Conservation (phyloP, 2,329 filamentous ascomycete genomes). For the Colletotrichum sp. region DNA sequence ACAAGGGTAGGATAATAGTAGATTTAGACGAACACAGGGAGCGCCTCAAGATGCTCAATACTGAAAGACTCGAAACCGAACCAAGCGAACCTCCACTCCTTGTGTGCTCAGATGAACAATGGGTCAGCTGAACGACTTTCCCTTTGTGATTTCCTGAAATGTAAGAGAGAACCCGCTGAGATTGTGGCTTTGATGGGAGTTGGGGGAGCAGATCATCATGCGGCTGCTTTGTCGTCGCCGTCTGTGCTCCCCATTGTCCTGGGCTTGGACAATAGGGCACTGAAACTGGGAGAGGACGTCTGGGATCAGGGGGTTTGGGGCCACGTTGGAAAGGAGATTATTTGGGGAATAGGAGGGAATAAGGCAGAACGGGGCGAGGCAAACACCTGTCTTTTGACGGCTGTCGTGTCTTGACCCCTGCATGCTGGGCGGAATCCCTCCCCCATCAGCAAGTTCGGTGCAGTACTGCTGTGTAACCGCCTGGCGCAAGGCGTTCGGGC, state of each 20-base stretch:
- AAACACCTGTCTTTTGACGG: not conserved
- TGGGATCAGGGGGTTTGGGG: not conserved
- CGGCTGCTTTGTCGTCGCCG: not conserved
- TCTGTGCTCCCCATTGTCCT: not conserved
- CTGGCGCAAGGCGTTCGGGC: not conserved
- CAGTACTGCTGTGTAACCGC: not conserved
- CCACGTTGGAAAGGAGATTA: not conserved
- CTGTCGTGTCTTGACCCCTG: not conserved
- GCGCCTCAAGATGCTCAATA: not conserved
- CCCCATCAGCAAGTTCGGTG: not conserved
- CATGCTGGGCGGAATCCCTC: not conserved
- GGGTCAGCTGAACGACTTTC: not conserved
- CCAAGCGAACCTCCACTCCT: not conserved
- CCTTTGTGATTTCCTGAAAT: not conserved
- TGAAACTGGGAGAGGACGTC: not conserved
- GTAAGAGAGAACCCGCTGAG: not conserved
- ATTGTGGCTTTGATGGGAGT: not conserved
- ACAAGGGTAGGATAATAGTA: not conserved
- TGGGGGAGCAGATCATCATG: not conserved
- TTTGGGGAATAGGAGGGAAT: not conserved
- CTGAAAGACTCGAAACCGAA: not conserved
- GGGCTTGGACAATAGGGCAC: not conserved
- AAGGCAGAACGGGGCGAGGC: not conserved
- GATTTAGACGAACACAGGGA: not conserved
- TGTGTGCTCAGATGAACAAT: not conserved